Evolutionary conservation across 495 filamentous ascomycete species (phyloP), one percentile per base, ranked within the genome.

Genomic region (Cercophora samala): DNA sequence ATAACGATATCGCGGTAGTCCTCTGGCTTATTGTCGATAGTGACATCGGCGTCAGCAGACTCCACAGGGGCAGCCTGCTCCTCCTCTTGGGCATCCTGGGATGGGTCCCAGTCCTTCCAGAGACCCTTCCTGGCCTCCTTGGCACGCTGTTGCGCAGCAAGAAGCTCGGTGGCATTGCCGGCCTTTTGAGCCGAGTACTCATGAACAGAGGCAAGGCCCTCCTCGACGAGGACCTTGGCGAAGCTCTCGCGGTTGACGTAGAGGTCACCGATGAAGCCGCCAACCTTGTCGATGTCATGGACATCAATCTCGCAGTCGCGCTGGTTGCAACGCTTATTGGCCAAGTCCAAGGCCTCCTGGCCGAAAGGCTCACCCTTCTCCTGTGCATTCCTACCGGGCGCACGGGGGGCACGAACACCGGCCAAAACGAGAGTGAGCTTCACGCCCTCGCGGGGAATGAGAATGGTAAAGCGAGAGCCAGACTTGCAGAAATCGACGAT

Each of bases 401-500:
- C 93, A 62, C 89, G 86, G 13, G 96, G 96, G n/a, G 92, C 91
- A 62, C 92, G 92, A 66, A 99, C 93, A 60, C 96, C 95, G 32
- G 90, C 93, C 61, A 99, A 88, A 1, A 99, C 93, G 68, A 99
- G 90, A 1, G 93, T 99, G 71, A 99, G 82, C 80, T 97, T 97
- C 76, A 91, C 90, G 71, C 92, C 92, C 75, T 98, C 96, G 23
- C 93, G 89, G 26, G 96, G 96, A 46, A 99, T 87, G 5, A 99
- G 83, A 56, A 99, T 84, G 29, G 91, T 95, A 78, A 99, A 99
- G 63, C 96, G 88, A 24, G 93, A 96, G 32, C 91, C 96, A 17
- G 92, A 92, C 79, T 97, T 97, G 81, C 97, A 95, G 74, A 93
- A 99, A 75, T 99, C 96, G 56, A 99, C 94, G 68, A 99, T 80